A percentile compares a stretch with the other conserved stretches of the same genome.
phyloP scores from a whole-genome alignment of 2,329 filamentous ascomycete species.

The Ophiostoma populinum region DNA sequence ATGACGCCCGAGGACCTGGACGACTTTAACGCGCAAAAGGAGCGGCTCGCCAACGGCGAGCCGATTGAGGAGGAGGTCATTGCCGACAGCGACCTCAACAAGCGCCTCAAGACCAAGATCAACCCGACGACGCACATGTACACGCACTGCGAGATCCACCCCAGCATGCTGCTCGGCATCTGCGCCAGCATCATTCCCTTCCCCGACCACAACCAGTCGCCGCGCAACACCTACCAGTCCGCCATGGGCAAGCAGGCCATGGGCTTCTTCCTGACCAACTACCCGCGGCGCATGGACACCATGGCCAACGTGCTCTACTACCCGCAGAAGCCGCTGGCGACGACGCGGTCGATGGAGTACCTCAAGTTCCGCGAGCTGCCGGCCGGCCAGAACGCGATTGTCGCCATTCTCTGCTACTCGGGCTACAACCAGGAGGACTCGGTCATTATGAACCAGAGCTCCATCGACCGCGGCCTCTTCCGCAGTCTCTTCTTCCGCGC shows the following conservation, averaged over 20 bases:
- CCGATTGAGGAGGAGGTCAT: conserved; percentile 18
- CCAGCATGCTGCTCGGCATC: conserved; percentile 96
- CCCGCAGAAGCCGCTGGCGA: conserved; percentile 90
- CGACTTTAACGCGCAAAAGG: conserved; percentile 50
- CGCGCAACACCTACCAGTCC: conserved; percentile 97
- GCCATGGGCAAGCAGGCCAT: conserved; percentile 99
- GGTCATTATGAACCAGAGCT: conserved; percentile 99
- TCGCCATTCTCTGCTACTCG: conserved; percentile 92
- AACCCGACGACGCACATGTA: conserved; percentile 81
- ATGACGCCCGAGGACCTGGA: conserved; percentile 97
- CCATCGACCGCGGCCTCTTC: conserved; percentile 94
- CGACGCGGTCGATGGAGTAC: conserved; percentile 96
- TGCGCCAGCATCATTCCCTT: conserved; percentile 99
- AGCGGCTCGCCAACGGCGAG: conserved; percentile 18
- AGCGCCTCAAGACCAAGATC: conserved; percentile 72
- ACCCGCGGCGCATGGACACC: conserved; percentile 92
- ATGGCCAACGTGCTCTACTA: conserved; percentile 99
- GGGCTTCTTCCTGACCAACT: conserved; percentile 97
- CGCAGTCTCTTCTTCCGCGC: conserved; percentile 94
- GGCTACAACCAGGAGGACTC: conserved; percentile 99
- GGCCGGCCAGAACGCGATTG: conserved; percentile 94
- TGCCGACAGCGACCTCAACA: conserved; percentile 60
- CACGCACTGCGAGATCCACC: conserved; percentile 98
- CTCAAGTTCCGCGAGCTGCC: conserved; percentile 94
- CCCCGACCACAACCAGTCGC: conserved; percentile 97